A percentile compares a stretch with the other conserved stretches of the same genome.
Evolutionary conservation across 148 eudicot genomes (phyloP).

Genomic region (Drosera capensis): DNA sequence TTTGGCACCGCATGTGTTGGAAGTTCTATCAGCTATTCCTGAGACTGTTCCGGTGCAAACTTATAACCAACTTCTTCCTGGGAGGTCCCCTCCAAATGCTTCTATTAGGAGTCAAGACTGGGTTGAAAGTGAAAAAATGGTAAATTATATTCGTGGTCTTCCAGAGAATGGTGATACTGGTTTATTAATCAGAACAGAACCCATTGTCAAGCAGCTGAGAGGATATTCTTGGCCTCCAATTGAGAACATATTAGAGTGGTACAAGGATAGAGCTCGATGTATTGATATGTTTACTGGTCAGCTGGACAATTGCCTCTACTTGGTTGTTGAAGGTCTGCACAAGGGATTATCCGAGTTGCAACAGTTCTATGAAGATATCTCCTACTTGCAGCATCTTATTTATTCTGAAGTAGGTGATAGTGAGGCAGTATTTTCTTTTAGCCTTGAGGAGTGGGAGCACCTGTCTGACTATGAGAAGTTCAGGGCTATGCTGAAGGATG

Average conservation of each 20-base stretch:
- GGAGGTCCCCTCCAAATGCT: slow-evolving; percentile 47
- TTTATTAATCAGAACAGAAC: slow-evolving; percentile 56
- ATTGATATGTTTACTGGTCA: slow-evolving; percentile 88
- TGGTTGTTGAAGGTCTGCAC: slow-evolving; percentile 70
- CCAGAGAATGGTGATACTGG: slow-evolving; percentile 29
- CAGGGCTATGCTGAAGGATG: slow-evolving; percentile 56
- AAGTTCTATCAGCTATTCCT: slow-evolving; percentile 78
- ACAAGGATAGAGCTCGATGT: slow-evolving; percentile 73
- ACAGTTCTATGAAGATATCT: slow-evolving; percentile 59
- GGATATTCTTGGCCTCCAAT: slow-evolving; percentile 70
- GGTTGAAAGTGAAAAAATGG: slow-evolving; percentile 88
- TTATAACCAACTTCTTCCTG: slow-evolving; percentile 92
- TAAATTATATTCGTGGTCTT: slow-evolving; percentile 21
- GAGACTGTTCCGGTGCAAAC: slow-evolving; percentile 87
- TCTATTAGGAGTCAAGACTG: slow-evolving; percentile 72
- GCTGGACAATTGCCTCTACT: slow-evolving; percentile 61
- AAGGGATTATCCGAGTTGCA: slow-evolving; percentile 62
- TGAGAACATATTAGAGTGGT: slow-evolving; percentile 57
- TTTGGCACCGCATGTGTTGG: slow-evolving; percentile 49
- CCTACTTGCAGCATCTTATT: slow-evolving; percentile 68
- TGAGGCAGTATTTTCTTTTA: slow-evolving; percentile 36
- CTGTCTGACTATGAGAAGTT: slow-evolving; percentile 84
- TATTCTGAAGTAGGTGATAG: slow-evolving; percentile 44
- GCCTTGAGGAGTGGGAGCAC: slow-evolving; percentile 64
- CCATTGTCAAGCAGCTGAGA: slow-evolving; percentile 31